Evolutionary conservation across 2,329 filamentous ascomycete genomes (phyloP), one percentile per base, ranked within the genome.

Genomic region (Verticillium albo-atrum): DNA sequence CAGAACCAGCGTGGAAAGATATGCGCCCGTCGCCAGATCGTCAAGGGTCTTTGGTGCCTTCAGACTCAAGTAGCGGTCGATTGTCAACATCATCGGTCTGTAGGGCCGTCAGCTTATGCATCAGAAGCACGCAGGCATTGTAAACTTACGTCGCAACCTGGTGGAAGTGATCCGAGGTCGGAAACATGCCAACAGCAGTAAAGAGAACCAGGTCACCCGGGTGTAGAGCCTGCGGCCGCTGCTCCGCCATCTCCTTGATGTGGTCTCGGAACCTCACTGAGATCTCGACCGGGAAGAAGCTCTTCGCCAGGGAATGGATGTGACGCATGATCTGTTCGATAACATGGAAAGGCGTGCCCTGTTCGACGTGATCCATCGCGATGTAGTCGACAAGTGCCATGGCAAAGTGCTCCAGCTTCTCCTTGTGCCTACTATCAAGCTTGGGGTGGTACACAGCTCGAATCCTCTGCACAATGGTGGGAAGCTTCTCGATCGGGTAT

Each of bases 131-230:
- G 3, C n/a, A 23, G 20, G 9, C 7, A 50, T 26, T 20, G 12
- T 12, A 23, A 25, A 23, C 42, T 23, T 50, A 50, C 42, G 42
- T 50, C 47, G 92, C 89, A 35, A 98, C 91, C 67, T 95, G 89
- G 68, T 99, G 95, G 74, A 98, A 99, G 75, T 98, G 93, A 74
- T 99, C 95, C 0, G 93, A 97, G 0, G 95, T 97, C 4, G 95
- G 93, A 69, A 96, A 99, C 2, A 87, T 87, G 47, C 89, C 87
- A 61, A 97, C 85, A 0, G 91, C 92, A 0, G 91, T 93, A 35
- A 99, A 77, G n/a, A 96, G 77, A 25, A 92, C 76, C 23, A 99
- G 76, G 68, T 99, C 93, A 20, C 91, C 91, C 66, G 71, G 82
- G 68, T 72, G 83, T 67, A 80, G 85, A 7, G 76, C 72, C 35